Percentiles rank a stretch among this genome's conserved stretches.
Conservation (phyloP, 1,139 yeast genomes). For the Taphrina flavorubra region DNA sequence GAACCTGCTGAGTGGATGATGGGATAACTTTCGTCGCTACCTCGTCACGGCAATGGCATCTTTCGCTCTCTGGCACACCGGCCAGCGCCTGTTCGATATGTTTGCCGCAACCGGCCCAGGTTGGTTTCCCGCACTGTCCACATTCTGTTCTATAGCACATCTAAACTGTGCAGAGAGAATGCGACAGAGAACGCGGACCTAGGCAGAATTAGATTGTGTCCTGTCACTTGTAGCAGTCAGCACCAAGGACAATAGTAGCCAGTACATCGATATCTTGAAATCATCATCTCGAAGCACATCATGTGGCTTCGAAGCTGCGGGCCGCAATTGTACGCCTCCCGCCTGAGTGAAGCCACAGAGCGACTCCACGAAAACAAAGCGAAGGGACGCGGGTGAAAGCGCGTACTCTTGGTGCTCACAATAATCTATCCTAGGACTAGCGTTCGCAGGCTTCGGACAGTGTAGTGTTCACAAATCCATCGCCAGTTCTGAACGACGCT, state of each 20-base stretch:
- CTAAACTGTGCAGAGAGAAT: background rate
- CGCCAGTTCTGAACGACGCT: no score
- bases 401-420: background rate
- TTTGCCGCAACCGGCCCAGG: conserved; percentile 40
- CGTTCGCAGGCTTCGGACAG: background rate
- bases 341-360: background rate
- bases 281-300: conserved; percentile 5
- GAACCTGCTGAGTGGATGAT: background rate
- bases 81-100: conserved; percentile 37
- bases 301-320: background rate
- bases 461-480: no score
- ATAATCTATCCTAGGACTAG: no score
- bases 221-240: no score
- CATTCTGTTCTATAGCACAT: conserved; percentile 37
- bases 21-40: conserved; percentile 8
- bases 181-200: no score
- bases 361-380: background rate
- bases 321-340: background rate
- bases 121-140: conserved; percentile 31
- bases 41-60: conserved; percentile 33
- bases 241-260: no score
- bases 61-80: conserved; percentile 26
- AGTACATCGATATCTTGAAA: conserved; percentile 25
- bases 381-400: background rate
- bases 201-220: no score